A percentile compares a stretch with the other conserved stretches of the same genome.
These are phyloP conservation scores for Tolypocladium pustulatum DNA, from an alignment of 2,329 filamentous ascomycete genomes.

Conservation along the genomic window DNA sequence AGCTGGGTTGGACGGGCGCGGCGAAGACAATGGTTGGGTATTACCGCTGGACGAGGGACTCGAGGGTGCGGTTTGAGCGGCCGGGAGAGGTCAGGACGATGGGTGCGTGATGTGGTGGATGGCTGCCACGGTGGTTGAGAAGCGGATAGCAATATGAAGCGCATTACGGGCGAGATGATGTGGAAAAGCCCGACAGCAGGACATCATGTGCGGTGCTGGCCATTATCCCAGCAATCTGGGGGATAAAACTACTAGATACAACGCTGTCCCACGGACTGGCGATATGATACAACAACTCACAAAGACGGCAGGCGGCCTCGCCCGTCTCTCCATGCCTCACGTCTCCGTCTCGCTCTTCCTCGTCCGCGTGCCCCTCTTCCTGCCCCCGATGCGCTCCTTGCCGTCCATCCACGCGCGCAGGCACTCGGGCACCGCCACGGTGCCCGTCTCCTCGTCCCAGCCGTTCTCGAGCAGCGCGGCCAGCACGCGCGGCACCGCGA, in stretches of 20 bases:
- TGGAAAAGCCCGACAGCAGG: not conserved
- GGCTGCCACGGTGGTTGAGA: too few species aligned
- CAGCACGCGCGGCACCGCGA: conserved; percentile 82
- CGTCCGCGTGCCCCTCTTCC: conserved; percentile 8
- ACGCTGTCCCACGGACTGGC: not conserved
- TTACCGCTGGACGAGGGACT: not conserved
- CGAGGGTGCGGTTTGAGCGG: not conserved
- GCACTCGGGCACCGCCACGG: conserved; percentile 67
- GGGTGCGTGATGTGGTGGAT: not conserved
- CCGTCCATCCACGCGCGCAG: conserved; percentile 80
- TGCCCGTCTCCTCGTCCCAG: conserved; percentile 61
- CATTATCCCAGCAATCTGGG: not conserved
- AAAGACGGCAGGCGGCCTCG: too few species aligned
- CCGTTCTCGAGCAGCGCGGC: conserved; percentile 85
- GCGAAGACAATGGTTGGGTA: not conserved
- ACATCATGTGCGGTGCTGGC: not conserved
- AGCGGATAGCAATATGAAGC: not conserved
- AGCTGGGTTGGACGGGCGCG: not conserved
- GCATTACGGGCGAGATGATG: too few species aligned
- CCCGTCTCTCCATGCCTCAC: conserved; percentile 1
- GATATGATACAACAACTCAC: not conserved
- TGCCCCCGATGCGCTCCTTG: conserved; percentile 48
- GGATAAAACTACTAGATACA: not conserved
- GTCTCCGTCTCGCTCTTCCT: not conserved
- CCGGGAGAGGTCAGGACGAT: not conserved